Evolutionary conservation across 352 stramenopile genomes (phyloP).

Genomic region (Labyrinthula sp.): DNA sequence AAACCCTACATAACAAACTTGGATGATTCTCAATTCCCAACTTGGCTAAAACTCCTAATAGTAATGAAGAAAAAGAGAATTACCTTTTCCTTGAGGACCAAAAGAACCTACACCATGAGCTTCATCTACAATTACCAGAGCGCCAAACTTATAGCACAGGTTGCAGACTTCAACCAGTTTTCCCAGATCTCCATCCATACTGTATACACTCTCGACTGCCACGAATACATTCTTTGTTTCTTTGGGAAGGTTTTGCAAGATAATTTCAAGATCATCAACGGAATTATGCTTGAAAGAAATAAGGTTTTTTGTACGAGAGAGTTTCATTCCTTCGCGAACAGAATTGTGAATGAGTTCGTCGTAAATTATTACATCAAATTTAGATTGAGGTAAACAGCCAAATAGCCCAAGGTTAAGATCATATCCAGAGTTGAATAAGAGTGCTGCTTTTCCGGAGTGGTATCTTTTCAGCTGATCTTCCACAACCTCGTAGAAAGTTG

Average conservation of each 20-base stretch:
- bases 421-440: conserved; percentile 90
- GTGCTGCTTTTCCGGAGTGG: conserved; percentile 58
- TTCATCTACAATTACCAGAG: conserved; percentile 82
- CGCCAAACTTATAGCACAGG: conserved; percentile 50
- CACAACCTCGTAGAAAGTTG: conserved; percentile 53
- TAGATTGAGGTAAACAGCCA: conserved; percentile 57
- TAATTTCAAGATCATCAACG: conserved; percentile 45
- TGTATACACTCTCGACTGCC: conserved; percentile 91
- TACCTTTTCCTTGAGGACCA: conserved; percentile 49
- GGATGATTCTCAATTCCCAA: conserved; percentile 50
- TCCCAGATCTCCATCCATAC: conserved; percentile 87
- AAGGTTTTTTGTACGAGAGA: conserved; percentile 51
- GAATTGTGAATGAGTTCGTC: conserved; percentile 91
- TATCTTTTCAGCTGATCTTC: conserved; percentile 56
- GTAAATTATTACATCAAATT: conserved; percentile 73
- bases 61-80: too few relatives aligned
- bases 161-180: conserved; percentile 59
- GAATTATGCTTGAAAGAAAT: conserved; percentile 80
- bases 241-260: conserved; percentile 40
- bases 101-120: conserved; percentile 74
- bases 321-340: conserved; percentile 68
- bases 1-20: conserved; percentile 58
- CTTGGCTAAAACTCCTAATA: conserved; percentile 44
- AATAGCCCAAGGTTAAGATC: conserved; percentile 79
- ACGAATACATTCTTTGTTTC: conserved; percentile 54